Evolutionary conservation across 2,329 filamentous ascomycete genomes (phyloP).

Genomic region (Cryphonectria nitschkei): DNA sequence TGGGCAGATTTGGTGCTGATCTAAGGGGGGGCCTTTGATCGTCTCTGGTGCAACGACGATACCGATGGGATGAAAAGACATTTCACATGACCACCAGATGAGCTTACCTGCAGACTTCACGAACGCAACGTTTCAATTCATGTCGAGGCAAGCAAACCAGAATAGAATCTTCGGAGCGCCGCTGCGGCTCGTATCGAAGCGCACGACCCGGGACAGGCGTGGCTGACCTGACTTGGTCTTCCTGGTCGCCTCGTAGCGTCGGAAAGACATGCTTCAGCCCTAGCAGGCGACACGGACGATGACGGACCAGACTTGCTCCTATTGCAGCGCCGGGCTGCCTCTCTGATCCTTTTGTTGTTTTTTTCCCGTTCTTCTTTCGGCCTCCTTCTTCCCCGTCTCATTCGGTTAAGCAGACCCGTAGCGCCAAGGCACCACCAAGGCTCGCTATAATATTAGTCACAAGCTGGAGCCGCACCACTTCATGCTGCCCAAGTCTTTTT

Average conservation of each 20-base stretch:
- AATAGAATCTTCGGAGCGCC: background rate
- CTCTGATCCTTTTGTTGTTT: background rate
- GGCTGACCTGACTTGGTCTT: background rate
- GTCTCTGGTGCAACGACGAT: background rate
- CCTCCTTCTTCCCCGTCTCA: background rate
- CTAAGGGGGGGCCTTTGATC: background rate
- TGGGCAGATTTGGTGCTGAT: constrained; percentile 6
- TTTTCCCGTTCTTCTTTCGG: background rate
- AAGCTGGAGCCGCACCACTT: background rate
- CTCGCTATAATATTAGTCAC: constrained; percentile 2
- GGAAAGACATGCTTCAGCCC: background rate
- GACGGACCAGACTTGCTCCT: background rate
- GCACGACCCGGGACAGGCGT: background rate
- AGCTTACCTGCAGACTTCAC: background rate
- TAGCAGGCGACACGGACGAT: background rate
- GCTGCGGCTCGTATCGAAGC: constrained; percentile 4
- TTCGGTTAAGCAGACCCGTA: background rate
- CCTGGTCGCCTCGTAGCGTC: background rate
- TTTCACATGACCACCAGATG: background rate
- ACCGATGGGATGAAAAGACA: background rate
- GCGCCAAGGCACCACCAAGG: constrained; percentile 4
- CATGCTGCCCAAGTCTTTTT: constrained; percentile 1
- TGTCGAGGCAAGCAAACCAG: background rate
- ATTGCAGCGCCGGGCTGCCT: background rate
- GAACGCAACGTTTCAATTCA: constrained; percentile 3